phyloP scores from a whole-genome alignment of 108 stramenopile genomes.

The Pseudonitzschia delicatissima region DNA sequence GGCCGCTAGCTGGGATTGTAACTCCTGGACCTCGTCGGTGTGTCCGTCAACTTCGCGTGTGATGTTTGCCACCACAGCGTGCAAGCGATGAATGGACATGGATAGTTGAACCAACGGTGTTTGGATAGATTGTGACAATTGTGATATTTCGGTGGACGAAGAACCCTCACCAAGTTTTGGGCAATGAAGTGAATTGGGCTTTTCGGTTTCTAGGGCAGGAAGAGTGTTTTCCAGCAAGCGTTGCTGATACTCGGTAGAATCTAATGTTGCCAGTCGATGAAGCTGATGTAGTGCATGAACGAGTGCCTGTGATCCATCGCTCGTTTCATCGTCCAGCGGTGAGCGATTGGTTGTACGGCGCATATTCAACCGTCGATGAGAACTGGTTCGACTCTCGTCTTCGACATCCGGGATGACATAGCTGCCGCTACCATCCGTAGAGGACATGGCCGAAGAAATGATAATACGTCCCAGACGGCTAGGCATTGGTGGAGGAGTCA shows the following conservation, averaged over 20 bases:
- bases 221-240: conserved; percentile 16
- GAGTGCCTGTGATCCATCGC: conserved; percentile 3
- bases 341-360: neutral
- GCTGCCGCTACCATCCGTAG: conserved; percentile 3
- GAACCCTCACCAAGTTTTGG: neutral
- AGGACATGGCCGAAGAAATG: neutral
- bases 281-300: conserved; percentile 14
- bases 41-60: conserved; percentile 31
- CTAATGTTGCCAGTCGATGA: conserved; percentile 24
- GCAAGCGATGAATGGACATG: conserved; percentile 35
- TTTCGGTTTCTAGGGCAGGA: neutral
- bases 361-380: neutral
- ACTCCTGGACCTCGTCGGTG: conserved; percentile 17
- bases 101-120: conserved; percentile 20
- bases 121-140: neutral
- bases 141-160: neutral
- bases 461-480: neutral
- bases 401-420: neutral
- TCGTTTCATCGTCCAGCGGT: neutral
- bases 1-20: conserved; percentile 9
- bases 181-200: neutral
- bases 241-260: conserved; percentile 26
- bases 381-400: neutral
- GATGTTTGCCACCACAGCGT: conserved; percentile 30
- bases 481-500: neutral